Percentiles rank a stretch among this genome's conserved stretches.
These are phyloP conservation scores for Vitis cinerea DNA, from an alignment of 164 flowering plant genomes.

Conservation along the genomic window DNA sequence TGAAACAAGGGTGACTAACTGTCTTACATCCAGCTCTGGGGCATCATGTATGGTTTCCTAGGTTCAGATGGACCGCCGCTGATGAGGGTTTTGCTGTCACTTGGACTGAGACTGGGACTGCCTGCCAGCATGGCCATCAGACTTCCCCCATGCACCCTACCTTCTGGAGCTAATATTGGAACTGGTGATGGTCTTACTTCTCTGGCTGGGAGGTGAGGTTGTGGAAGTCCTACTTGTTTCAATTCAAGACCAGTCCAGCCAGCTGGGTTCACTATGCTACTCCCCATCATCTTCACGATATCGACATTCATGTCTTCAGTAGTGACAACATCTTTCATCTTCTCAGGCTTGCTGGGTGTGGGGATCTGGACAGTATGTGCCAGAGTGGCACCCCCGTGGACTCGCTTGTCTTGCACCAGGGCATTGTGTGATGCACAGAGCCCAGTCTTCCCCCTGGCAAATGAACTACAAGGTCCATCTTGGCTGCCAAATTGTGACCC, in stretches of 20 bases:
- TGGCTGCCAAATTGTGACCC: constrained; percentile 56
- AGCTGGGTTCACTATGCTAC: constrained; percentile 10
- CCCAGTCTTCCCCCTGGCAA: constrained; percentile 85
- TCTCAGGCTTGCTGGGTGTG: constrained; percentile 23
- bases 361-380: constrained; percentile 42
- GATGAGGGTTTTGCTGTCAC: constrained; percentile 10
- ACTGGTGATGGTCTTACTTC: constrained; percentile 8
- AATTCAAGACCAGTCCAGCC: constrained; percentile 17
- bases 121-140: constrained; percentile 39
- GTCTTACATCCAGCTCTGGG: constrained; percentile 37
- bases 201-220: constrained; percentile 9
- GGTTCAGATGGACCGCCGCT: constrained; percentile 21
- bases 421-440: constrained; percentile 81
- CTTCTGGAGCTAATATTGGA: constrained; percentile 45
- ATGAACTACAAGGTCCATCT: constrained; percentile 60
- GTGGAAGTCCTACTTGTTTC: constrained; percentile 11
- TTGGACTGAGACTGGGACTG: constrained; percentile 15
- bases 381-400: constrained; percentile 87
- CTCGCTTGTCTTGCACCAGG: constrained; percentile 73
- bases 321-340: constrained; percentile 26
- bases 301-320: constrained; percentile 50
- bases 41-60: constrained; percentile 15
- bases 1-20: not conserved
- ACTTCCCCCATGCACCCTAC: constrained; percentile 55
- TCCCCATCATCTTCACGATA: constrained; percentile 13